Percentiles rank a stretch among this genome's conserved stretches.
phyloP scores from a whole-genome alignment of 805 yeast genomes.

The Starmerella sp. region DNA sequence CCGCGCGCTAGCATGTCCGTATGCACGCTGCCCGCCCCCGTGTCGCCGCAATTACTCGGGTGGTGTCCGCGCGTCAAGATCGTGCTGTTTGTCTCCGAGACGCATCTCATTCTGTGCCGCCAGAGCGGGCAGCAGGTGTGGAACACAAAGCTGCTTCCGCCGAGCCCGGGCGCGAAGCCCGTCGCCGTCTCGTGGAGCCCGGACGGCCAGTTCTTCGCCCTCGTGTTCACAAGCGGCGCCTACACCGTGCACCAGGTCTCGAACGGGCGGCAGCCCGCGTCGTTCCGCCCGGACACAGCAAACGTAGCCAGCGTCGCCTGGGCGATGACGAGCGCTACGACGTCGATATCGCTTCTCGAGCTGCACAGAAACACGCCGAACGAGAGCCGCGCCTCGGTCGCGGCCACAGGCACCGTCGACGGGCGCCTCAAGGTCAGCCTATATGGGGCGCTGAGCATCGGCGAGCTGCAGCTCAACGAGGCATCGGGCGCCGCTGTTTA shows the following conservation, averaged over 20 bases:
- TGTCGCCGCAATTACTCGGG: neutral
- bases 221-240: constrained; percentile 36
- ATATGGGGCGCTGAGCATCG: constrained; percentile 30
- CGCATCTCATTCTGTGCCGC: constrained; percentile 16
- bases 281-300: neutral
- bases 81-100: constrained; percentile 11
- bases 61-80: constrained; percentile 12
- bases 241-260: constrained; percentile 38
- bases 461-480: constrained; percentile 14
- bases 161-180: constrained; percentile 4
- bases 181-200: constrained; percentile 29
- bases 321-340: neutral
- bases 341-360: neutral
- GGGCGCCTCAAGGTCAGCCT: constrained; percentile 26
- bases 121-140: constrained; percentile 23
- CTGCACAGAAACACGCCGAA: neutral
- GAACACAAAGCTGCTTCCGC: constrained; percentile 13
- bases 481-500: neutral
- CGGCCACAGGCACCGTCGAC: constrained; percentile 25
- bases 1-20: constrained; percentile 3
- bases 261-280: constrained; percentile 32
- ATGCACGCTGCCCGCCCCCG: constrained; percentile 15
- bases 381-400: constrained; percentile 9
- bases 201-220: constrained; percentile 35
- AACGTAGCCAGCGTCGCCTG: constrained; percentile 3